phyloP scores from a whole-genome alignment of 805 yeast genomes.

The Candida glaebosa region DNA sequence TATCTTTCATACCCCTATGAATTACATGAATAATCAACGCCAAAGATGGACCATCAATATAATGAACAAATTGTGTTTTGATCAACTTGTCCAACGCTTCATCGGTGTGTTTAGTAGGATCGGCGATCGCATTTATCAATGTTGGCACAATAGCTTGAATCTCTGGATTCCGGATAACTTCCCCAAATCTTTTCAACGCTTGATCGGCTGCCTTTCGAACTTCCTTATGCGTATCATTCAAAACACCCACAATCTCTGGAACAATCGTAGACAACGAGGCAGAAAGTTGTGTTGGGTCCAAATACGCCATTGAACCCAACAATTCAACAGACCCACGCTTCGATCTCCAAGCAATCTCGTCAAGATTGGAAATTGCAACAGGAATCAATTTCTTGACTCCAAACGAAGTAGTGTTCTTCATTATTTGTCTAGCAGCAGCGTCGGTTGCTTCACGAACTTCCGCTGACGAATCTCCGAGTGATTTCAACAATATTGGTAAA shows the following conservation, averaged over 20 bases:
- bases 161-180: constrained; percentile 95
- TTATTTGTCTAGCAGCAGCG: constrained; percentile 79
- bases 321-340: constrained; percentile 96
- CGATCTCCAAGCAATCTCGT: constrained; percentile 91
- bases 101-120: constrained; percentile 89
- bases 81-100: constrained; percentile 81
- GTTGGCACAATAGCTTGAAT: constrained; percentile 88
- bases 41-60: constrained; percentile 95
- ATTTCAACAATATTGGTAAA: constrained; percentile 73
- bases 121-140: constrained; percentile 88
- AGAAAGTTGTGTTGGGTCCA: constrained; percentile 92
- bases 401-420: constrained; percentile 86
- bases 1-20: constrained; percentile 90
- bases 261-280: constrained; percentile 84
- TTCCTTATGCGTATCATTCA: constrained; percentile 94
- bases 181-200: constrained; percentile 88
- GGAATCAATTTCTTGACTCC: constrained; percentile 93
- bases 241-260: constrained; percentile 93
- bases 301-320: constrained; percentile 95
- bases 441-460: constrained; percentile 91
- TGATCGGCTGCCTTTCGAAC: constrained; percentile 93
- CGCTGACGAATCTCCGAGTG: constrained; percentile 78
- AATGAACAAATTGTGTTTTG: constrained; percentile 92
- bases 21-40: constrained; percentile 93
- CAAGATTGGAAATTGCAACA: constrained; percentile 77